phyloP scores from a whole-genome alignment of 208 protist species.

The Novymonas esmeraldas region DNA sequence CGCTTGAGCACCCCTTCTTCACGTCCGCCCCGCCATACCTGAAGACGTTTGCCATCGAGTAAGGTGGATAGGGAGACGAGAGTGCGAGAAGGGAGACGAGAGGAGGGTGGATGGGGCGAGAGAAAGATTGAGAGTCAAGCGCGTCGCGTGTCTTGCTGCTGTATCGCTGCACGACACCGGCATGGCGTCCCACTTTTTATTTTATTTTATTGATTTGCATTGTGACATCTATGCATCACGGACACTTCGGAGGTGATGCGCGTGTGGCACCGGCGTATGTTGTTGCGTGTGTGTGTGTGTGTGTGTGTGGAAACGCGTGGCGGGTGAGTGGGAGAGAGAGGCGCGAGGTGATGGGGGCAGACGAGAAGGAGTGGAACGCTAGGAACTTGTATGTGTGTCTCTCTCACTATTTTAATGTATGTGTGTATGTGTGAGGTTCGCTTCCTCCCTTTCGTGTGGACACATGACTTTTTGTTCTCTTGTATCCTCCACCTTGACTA shows the following conservation, averaged over 20 bases:
- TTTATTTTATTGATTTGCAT: neutral
- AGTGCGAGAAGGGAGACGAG: neutral
- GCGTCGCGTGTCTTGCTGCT: too few relatives aligned
- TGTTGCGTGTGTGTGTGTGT: neutral
- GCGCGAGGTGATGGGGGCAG: neutral
- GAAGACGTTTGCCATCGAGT: slow-evolving; percentile 39
- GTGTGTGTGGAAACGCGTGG: neutral
- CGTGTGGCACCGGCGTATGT: neutral
- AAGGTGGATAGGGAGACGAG: too few relatives aligned
- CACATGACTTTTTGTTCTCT: neutral
- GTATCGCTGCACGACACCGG: too few relatives aligned
- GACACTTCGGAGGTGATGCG: too few relatives aligned
- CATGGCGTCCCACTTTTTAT: too few relatives aligned
- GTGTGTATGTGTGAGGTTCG: neutral
- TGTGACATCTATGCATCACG: neutral
- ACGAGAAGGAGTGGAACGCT: neutral
- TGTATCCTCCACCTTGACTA: neutral
- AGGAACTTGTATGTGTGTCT: neutral
- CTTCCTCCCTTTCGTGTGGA: neutral
- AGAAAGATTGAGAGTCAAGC: too few relatives aligned
- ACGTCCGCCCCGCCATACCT: slow-evolving; percentile 49
- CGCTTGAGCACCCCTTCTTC: slow-evolving; percentile 77
- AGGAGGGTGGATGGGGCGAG: too few relatives aligned
- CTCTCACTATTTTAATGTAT: neutral
- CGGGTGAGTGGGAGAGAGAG: neutral